Base-by-base conservation (phyloP, 2,329 filamentous ascomycete species). In the Pseudodiploospora longispora region DNA sequence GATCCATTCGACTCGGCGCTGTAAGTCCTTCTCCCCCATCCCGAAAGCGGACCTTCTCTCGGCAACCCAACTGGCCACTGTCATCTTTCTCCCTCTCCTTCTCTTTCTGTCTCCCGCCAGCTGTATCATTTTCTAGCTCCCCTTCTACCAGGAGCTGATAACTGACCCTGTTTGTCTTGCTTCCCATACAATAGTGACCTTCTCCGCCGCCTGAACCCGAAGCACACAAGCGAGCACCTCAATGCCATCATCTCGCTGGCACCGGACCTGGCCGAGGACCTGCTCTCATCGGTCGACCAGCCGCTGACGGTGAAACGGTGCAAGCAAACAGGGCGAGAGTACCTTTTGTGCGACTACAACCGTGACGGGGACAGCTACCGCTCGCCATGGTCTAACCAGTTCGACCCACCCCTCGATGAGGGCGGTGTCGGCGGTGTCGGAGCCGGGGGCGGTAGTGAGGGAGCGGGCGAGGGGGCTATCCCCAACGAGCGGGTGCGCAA, bases 331-430 rank as follows among this genome's bases (percentile, higher is more conserved):
- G 88, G 89, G 57, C 86, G 91, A 55, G 93, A 97, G 70, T 98
- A 95, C 72, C 81, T 98, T 41, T 85, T 96, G 59, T 98, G 93
- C 75, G 93, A 98, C 77, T 98, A 98, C 78, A 98, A 98, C 76
- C 90, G 93, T 52, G 93, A 98, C 68, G 93, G 93, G 50, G 91
- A 96, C 71, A 94, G 86, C 69, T 95, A 95, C 77, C 85, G 93
- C 50, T 95, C 87, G 53, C 93, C 93, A n/a, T 98, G 93, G 93
- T 93, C 85, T 70, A 97, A 97, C 70, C 86, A 95, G 68, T 98
- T 98, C 66, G 89, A 97, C 63, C 93, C 91, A 12, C 85, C 89
- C 10, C 76, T 95, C 48, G 83, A 86, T 52, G 76, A 76, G 52
- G 76, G 74, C 40, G 78, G 80, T 10, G 60, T 62, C 1, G 74